Evolutionary conservation across 345 rosid species (phyloP), one percentile per base, ranked within the genome.

Genomic region (Eucalyptus grandis): DNA sequence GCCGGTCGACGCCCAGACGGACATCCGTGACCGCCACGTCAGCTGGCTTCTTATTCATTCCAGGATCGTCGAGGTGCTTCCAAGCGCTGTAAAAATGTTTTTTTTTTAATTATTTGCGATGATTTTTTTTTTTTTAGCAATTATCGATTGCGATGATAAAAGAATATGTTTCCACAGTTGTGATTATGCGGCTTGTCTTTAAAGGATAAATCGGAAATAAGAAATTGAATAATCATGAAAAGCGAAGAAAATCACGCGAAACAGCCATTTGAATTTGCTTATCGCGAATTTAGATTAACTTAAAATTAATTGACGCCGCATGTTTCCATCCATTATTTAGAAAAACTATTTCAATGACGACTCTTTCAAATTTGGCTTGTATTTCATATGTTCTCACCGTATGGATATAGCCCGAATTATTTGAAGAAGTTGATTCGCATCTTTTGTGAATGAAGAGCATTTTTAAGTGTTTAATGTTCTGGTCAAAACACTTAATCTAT

Each of bases 391-490:
- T 49, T 49, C 50, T 49, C 50, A 0, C 50, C 15, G 4, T 49
- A 49, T 49, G 2, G 2, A 4, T 2, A 1, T 49, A 49, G 6
- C 50, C 15, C 0, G 3, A 62, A 14, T 30, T 4, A 14, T 15
- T 1, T 14, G 2, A 30, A 30, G 1, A 62, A 2, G 3, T 8
- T 13, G 3, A 27, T 30, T 14, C 34, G 2, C 8, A 2, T 60
- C n/a, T 58, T 60, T 26, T 13, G 4, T 6, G 2, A 26, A 60
- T 11, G 27, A 60, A 26, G 17, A 30, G 7, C n/a, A 62, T 62
- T 62, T 62, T 30, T 3, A 8, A n/a, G 11, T 67, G 21, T 31
- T 3, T 2, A 3, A 67, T 8, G 10, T 67, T 8, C 2, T 30
- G 6, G 17, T 14, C 10, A 14, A 67, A 6, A 67, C 21, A 31